Percentiles rank a stretch among this genome's conserved stretches.
These are phyloP conservation scores for Cyclotella atomus DNA, from an alignment of 108 stramenopile genomes.

Conservation along the genomic window DNA sequence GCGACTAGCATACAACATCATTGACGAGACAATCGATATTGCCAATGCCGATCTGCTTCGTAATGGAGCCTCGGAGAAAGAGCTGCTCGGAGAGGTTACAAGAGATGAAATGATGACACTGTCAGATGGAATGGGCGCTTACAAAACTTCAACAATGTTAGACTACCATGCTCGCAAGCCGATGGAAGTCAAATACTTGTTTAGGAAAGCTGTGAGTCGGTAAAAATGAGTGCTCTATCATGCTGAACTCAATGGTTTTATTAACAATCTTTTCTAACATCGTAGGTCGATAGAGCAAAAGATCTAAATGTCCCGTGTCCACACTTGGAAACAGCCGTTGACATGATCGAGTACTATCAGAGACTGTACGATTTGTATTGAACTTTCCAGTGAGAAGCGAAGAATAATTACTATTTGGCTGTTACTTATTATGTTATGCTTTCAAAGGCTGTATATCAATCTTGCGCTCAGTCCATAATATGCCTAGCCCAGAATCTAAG, in stretches of 20 bases:
- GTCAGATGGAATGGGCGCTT: constrained; percentile 77
- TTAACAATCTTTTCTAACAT: neutral
- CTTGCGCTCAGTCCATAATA: too few species aligned
- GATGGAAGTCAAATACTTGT: constrained; percentile 87
- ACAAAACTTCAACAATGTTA: constrained; percentile 84
- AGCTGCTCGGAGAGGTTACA: constrained; percentile 41
- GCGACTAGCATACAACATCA: constrained; percentile 64
- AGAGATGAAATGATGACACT: constrained; percentile 69
- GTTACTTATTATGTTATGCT: too few species aligned
- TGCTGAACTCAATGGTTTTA: neutral
- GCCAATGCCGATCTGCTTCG: constrained; percentile 77
- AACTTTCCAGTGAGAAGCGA: too few species aligned
- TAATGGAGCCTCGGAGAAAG: constrained; percentile 38
- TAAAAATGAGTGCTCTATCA: neutral
- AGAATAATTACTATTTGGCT: too few species aligned
- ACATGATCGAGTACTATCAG: constrained; percentile 14
- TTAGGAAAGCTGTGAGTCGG: constrained; percentile 61
- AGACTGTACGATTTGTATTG: neutral
- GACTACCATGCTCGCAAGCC: constrained; percentile 72
- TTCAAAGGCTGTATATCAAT: too few species aligned
- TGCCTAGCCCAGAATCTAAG: too few species aligned
- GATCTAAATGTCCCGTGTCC: constrained; percentile 64
- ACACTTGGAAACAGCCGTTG: constrained; percentile 74
- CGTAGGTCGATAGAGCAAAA: constrained; percentile 56
- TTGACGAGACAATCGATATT: constrained; percentile 81